Conservation (phyloP, 2,329 filamentous ascomycete species). For the Xylariaceae sp. region DNA sequence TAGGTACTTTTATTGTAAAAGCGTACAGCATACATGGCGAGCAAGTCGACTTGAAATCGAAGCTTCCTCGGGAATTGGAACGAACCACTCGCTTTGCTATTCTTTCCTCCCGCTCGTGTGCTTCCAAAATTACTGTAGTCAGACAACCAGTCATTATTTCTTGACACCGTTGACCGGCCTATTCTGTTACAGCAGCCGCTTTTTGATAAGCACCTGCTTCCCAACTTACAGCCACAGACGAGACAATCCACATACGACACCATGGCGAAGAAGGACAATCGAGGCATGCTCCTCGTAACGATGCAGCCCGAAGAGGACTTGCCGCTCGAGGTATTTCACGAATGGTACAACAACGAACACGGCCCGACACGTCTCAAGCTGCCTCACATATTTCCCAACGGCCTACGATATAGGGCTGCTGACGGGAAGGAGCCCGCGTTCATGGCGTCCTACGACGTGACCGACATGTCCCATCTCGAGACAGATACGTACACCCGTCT, state of each 20-base stretch:
- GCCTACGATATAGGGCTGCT: constrained; percentile 69
- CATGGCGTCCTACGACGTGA: constrained; percentile 78
- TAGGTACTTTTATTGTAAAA: no score
- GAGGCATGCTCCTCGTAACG: constrained; percentile 76
- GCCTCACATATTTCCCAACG: constrained; percentile 67
- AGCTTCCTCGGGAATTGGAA: no score
- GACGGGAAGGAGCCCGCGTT: constrained; percentile 62
- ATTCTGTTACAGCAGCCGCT: no score
- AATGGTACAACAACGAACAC: constrained; percentile 94
- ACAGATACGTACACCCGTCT: constrained; percentile 64
- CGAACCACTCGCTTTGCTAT: no score
- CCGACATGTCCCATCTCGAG: constrained; percentile 64
- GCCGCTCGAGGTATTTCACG: constrained; percentile 67
- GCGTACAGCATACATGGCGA: no score
- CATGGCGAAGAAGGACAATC: constrained; percentile 45
- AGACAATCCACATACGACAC: neutral
- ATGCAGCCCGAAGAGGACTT: constrained; percentile 72
- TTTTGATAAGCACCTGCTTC: no score
- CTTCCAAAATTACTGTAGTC: no score
- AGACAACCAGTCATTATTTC: no score
- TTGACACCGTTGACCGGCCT: no score
- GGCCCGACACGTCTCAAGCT: constrained; percentile 74
- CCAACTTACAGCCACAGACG: no score
- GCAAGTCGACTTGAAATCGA: no score
- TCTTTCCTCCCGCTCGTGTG: no score